A percentile compares a stretch with the other conserved stretches of the same genome.
These are phyloP conservation scores for Cinnamomum micranthum DNA, from an alignment of 164 flowering plant species.

Conservation along the genomic window DNA sequence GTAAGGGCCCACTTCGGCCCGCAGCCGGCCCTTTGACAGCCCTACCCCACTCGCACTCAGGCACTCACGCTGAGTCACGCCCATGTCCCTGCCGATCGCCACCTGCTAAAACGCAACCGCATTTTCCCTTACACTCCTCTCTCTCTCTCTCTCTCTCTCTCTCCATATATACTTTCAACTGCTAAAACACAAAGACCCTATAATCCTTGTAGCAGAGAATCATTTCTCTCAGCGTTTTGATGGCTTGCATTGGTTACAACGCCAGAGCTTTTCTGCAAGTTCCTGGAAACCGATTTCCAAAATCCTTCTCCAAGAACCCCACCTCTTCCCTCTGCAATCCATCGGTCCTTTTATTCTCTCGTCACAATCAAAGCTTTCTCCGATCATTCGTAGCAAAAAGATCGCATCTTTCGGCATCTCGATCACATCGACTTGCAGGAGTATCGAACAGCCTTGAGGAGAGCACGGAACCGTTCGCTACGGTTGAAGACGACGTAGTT, in stretches of 20 bases:
- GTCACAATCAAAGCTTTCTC: background rate
- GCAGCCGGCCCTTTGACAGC: too few species aligned
- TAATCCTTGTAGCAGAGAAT: too few species aligned
- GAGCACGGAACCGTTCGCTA: background rate
- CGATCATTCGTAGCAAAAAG: background rate
- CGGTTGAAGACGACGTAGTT: background rate
- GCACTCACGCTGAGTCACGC: too few species aligned
- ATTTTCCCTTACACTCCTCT: too few species aligned
- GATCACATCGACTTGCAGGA: background rate
- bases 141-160: too few species aligned
- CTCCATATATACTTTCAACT: too few species aligned
- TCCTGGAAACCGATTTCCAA: background rate
- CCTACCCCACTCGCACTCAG: too few species aligned
- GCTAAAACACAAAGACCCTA: too few species aligned
- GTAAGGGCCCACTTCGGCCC: too few species aligned
- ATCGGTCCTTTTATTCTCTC: background rate
- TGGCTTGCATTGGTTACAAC: slow-evolving; percentile 18
- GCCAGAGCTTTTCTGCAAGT: slow-evolving; percentile 1
- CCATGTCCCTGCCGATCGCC: too few species aligned
- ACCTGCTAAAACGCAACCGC: too few species aligned
- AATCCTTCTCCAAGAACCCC: slow-evolving; percentile 1
- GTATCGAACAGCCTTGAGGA: slow-evolving; percentile 1
- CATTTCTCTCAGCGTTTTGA: background rate
- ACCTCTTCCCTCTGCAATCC: background rate
- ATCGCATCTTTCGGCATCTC: background rate